Evolutionary conservation across 345 rosid genomes (phyloP).

Genomic region (Crucihimalaya himalaica): DNA sequence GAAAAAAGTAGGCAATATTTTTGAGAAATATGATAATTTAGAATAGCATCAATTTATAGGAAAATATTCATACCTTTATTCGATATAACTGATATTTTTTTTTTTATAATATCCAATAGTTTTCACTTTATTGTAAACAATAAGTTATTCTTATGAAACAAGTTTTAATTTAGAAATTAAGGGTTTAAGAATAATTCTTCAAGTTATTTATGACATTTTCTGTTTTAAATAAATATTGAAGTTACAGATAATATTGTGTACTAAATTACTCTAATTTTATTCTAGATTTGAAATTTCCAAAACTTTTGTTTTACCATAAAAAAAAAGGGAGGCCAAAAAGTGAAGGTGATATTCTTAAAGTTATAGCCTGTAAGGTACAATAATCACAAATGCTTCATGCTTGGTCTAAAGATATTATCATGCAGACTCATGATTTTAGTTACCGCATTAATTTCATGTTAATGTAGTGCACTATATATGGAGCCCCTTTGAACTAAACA

Average conservation of each 20-base stretch:
- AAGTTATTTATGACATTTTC: neutral
- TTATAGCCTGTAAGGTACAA: constrained; percentile 24
- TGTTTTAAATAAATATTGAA: neutral
- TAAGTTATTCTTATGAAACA: too few species aligned
- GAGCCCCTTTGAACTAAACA: constrained; percentile 40
- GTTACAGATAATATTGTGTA: neutral
- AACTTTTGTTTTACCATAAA: constrained; percentile 2
- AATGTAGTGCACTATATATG: constrained; percentile 37
- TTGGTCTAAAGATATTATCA: constrained; percentile 42
- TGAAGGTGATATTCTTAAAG: constrained; percentile 24
- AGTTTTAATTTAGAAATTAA: too few species aligned
- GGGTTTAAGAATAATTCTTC: neutral
- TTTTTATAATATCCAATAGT: too few species aligned
- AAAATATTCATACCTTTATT: too few species aligned
- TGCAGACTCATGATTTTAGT: constrained; percentile 39
- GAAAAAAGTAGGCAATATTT: too few species aligned
- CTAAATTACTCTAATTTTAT: neutral
- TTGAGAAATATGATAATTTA: too few species aligned
- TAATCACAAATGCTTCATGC: constrained; percentile 42
- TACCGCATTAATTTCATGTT: constrained; percentile 39
- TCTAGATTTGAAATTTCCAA: neutral
- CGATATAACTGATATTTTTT: too few species aligned
- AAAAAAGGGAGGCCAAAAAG: neutral
- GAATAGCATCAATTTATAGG: too few species aligned
- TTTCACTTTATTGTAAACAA: too few species aligned